Evolutionary conservation across 2,329 filamentous ascomycete genomes (phyloP).

Genomic region (Didymellaceae sp.): DNA sequence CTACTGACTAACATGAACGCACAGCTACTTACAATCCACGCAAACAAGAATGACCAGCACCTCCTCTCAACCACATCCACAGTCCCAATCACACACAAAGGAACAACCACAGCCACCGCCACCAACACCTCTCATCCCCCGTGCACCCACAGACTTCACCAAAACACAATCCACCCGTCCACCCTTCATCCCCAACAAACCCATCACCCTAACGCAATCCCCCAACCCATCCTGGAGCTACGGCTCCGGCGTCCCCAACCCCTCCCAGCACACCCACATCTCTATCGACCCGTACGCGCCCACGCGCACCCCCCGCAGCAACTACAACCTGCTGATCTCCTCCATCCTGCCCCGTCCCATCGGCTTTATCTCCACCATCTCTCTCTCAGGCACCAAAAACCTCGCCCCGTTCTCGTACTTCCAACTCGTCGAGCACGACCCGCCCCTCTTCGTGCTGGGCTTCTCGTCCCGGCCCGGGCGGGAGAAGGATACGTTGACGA

Average conservation of each 20-base stretch:
- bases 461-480: conserved; percentile 19
- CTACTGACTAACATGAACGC: too few relatives aligned
- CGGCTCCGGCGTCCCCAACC: conserved; percentile 9
- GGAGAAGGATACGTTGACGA: conserved; percentile 29
- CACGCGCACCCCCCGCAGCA: conserved; percentile 18
- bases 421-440: conserved; percentile 32
- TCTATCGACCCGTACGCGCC: conserved; percentile 25
- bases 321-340: conserved; percentile 29
- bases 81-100: too few relatives aligned
- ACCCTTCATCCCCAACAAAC: conserved; percentile 12
- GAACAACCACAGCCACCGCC: too few relatives aligned
- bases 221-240: conserved; percentile 25
- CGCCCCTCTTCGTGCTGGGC: conserved; percentile 28
- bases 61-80: too few relatives aligned
- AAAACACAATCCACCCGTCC: conserved; percentile 9
- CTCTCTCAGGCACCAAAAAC: conserved; percentile 25
- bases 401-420: conserved; percentile 40
- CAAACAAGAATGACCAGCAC: too few relatives aligned
- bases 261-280: conserved; percentile 1
- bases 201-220: conserved; percentile 16
- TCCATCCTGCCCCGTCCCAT: conserved; percentile 24
- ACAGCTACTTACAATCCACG: too few relatives aligned
- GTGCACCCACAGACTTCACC: conserved; percentile 6
- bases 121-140: too few relatives aligned
- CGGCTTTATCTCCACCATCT: conserved; percentile 23